phyloP scores from a whole-genome alignment of 2,329 filamentous ascomycete species.

The Exserohilum rostratum region DNA sequence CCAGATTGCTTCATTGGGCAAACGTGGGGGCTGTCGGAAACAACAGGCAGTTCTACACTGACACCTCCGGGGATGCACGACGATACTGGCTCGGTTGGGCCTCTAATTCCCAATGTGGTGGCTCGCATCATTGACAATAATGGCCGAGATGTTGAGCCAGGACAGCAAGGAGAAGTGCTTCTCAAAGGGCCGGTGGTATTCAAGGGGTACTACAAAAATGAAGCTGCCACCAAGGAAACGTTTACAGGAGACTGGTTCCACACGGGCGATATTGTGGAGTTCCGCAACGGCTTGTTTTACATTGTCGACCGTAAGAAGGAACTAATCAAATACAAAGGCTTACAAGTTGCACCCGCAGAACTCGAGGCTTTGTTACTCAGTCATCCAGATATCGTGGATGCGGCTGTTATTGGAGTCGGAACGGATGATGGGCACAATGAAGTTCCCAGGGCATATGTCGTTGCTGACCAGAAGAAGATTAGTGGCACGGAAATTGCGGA shows the following conservation, averaged over 20 bases:
- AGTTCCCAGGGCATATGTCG: slow-evolving; percentile 52
- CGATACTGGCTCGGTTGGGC: slow-evolving; percentile 56
- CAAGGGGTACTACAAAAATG: slow-evolving; percentile 48
- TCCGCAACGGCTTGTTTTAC: slow-evolving; percentile 48
- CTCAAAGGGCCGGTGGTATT: slow-evolving; percentile 46
- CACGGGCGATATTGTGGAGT: slow-evolving; percentile 49
- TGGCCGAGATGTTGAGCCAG: slow-evolving; percentile 39
- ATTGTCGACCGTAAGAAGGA: slow-evolving; percentile 54
- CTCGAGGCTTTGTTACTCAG: slow-evolving; percentile 53
- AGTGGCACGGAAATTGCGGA: slow-evolving; percentile 39
- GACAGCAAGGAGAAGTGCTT: slow-evolving; percentile 42
- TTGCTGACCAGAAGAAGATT: slow-evolving; percentile 43
- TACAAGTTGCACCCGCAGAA: slow-evolving; percentile 58
- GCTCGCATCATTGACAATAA: slow-evolving; percentile 45
- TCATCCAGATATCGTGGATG: slow-evolving; percentile 52
- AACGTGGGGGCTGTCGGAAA: slow-evolving; percentile 66
- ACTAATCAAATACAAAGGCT: slow-evolving; percentile 58
- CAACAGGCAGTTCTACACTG: slow-evolving; percentile 56
- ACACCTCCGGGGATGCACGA: slow-evolving; percentile 52
- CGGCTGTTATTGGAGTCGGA: slow-evolving; percentile 54
- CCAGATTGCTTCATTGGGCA: slow-evolving; percentile 55
- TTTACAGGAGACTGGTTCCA: slow-evolving; percentile 46
- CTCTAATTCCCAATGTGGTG: slow-evolving; percentile 50
- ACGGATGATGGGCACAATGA: slow-evolving; percentile 47
- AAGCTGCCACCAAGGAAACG: slow-evolving; percentile 33